Conservation (phyloP, 208 protist species). For the Trypanosoma mega region DNA sequence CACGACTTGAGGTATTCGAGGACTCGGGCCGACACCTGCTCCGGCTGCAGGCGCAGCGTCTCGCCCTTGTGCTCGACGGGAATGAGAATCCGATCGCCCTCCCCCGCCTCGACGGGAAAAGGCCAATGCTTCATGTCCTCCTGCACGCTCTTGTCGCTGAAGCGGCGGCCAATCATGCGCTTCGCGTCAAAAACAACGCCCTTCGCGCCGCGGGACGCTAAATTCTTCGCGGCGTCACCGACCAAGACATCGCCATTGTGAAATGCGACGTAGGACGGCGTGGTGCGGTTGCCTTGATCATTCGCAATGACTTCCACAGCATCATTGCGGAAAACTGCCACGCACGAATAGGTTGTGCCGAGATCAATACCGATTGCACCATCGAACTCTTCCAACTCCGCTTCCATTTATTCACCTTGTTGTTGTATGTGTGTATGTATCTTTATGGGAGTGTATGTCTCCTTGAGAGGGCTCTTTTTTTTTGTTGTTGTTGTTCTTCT, state of each 20-base stretch:
- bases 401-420: conserved; percentile 22
- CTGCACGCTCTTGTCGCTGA: conserved; percentile 90
- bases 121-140: conserved; percentile 95
- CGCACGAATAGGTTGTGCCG: conserved; percentile 97
- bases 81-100: conserved; percentile 70
- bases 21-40: conserved; percentile 88
- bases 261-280: conserved; percentile 97
- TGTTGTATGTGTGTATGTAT: no score
- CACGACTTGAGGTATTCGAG: conserved; percentile 93
- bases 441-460: no score
- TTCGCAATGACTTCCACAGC: conserved; percentile 91
- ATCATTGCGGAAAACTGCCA: conserved; percentile 96
- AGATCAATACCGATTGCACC: conserved; percentile 95
- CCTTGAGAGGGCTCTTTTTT: no score
- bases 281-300: conserved; percentile 92
- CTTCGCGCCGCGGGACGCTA: conserved; percentile 87
- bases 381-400: conserved; percentile 26
- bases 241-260: conserved; percentile 90
- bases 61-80: conserved; percentile 75
- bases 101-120: conserved; percentile 89
- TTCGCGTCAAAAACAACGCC: conserved; percentile 93
- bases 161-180: conserved; percentile 93
- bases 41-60: conserved; percentile 73
- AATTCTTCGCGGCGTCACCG: conserved; percentile 89
- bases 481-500: no score